phyloP scores from a whole-genome alignment of 2,329 filamentous ascomycete species.

The Claviceps monticola region DNA sequence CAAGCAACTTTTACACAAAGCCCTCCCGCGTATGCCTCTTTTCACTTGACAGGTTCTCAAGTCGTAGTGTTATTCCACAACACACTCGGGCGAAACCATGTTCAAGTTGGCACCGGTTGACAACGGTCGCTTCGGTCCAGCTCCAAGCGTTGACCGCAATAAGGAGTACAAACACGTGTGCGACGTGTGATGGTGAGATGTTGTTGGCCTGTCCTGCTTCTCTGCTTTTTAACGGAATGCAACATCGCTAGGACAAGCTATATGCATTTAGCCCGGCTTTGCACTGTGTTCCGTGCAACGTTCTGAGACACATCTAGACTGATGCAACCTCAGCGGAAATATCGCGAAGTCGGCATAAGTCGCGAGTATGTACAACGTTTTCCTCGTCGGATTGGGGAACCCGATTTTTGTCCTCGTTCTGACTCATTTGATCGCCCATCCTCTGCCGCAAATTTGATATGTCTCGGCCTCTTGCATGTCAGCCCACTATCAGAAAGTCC shows the following conservation, averaged over 20 bases:
- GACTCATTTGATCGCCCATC: neutral
- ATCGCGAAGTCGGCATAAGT: neutral
- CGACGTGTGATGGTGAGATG: neutral
- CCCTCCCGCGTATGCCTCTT: neutral
- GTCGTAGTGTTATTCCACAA: neutral
- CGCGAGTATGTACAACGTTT: neutral
- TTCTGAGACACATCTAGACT: constrained; percentile 1
- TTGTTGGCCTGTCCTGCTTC: neutral
- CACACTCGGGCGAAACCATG: neutral
- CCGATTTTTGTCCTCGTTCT: neutral
- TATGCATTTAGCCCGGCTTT: neutral
- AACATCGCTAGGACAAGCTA: neutral
- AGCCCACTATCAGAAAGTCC: neutral
- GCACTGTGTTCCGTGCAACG: neutral
- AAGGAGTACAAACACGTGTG: neutral
- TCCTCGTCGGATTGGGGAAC: neutral
- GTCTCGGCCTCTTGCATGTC: neutral
- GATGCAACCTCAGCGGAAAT: neutral
- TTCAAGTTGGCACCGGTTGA: too few relatives aligned
- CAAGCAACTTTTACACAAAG: neutral
- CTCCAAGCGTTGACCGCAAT: neutral
- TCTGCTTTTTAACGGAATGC: neutral
- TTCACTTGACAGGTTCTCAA: neutral
- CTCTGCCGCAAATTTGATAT: neutral
- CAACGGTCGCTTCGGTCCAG: neutral